These are phyloP conservation scores for Umbelopsis vinacea DNA, from an alignment of 192 early-diverging fungal species.

Conservation along the genomic window DNA sequence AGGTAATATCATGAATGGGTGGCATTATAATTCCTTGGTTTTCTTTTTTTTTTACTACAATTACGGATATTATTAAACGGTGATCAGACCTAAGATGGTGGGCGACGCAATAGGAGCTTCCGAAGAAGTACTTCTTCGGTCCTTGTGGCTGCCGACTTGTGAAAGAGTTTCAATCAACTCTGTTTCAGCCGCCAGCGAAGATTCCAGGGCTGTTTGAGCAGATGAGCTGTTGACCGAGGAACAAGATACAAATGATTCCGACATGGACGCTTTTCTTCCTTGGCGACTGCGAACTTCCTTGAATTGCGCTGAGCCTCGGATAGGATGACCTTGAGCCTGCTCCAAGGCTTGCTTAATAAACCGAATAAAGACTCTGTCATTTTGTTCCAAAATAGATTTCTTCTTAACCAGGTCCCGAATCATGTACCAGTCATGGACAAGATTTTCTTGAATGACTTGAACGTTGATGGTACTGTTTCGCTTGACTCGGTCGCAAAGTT, in stretches of 20 bases:
- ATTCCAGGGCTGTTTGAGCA: conserved; percentile 9
- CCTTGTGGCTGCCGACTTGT: not conserved
- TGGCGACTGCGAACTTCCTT: conserved; percentile 4
- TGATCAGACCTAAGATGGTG: conserved; percentile 2
- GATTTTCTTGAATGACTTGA: conserved; percentile 6
- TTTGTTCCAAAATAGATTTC: conserved; percentile 5
- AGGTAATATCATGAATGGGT: too few relatives aligned
- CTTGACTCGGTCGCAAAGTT: not conserved
- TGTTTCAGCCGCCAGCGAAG: not conserved
- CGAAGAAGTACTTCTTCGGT: not conserved
- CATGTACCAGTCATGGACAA: conserved; percentile 9
- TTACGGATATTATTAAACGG: not conserved
- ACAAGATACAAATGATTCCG: too few relatives aligned
- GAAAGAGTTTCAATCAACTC: conserved; percentile 7
- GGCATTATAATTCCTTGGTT: not conserved
- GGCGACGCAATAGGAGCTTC: not conserved
- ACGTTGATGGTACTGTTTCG: not conserved
- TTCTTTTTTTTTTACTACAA: not conserved
- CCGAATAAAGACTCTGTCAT: conserved; percentile 11
- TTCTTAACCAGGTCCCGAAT: conserved; percentile 1
- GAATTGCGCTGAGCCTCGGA: not conserved
- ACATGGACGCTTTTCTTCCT: not conserved
- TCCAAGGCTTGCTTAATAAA: conserved; percentile 6
- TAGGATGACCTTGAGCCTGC: not conserved
- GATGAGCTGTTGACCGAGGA: not conserved